Base-by-base conservation (phyloP, 768 basidiomycete species). In the Chlorophyllum brunneum region DNA sequence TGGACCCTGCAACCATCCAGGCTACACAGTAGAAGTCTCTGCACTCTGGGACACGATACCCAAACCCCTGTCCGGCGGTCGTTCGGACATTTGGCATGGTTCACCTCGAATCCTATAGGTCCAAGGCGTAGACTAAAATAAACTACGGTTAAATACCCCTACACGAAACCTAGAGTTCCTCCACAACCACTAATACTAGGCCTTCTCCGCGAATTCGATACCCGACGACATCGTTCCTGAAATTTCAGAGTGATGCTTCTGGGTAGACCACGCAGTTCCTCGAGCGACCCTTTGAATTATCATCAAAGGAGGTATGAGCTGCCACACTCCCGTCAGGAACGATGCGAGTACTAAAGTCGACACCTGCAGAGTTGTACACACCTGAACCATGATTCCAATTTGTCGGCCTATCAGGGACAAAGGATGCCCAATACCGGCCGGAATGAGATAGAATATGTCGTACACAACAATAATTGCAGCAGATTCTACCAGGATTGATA, bases 261-360 rank as follows among this genome's bases (percentile, higher is more conserved):
- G 16, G 29, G 5, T 36, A 23, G 8, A 41, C 33, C 26, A 31
- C 5, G 40, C 30, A 31, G 34, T 38, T 34, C 38, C 38, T 40
- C 34, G 31, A n/a, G 43, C 43, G 9, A 45, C 43, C 29, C 27
- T 29, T n/a, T 45, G 43, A 18, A 45, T 45, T 5, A 45, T 45
- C 43, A 45, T 30, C 4, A 45, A 5, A 18, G 43, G 43, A 30
- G 43, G 27, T 4, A 45, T 45, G 16, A 45, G 4, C 43, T 45
- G 27, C 9, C 16, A 11, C 15, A 29, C 10, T 20, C n/a, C n/a
- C 10, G 6, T 40, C 13, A 40, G 16, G 13, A n/a, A n/a, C n/a
- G n/a, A n/a, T n/a, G n/a, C n/a, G n/a, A n/a, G n/a, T n/a, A n/a
- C n/a, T n/a, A n/a, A n/a, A n/a, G n/a, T 8, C 37, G 5, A 9